phyloP scores from a whole-genome alignment of 192 early-diverging fungal species.

The Mortierella antarctica region DNA sequence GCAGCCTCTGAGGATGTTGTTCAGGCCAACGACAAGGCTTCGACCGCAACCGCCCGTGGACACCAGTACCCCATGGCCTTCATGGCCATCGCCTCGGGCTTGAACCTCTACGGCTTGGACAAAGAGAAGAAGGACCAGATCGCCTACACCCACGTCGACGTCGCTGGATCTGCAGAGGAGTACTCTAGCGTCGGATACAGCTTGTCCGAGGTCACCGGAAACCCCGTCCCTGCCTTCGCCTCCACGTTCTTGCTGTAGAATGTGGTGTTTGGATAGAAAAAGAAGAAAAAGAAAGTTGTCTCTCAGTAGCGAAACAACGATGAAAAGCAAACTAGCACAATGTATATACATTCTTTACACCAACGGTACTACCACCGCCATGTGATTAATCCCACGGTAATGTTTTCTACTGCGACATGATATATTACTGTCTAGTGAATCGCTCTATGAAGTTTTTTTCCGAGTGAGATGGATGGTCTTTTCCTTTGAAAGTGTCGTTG shows the following conservation, averaged over 20 bases:
- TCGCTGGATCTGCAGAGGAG: slow-evolving; percentile 84
- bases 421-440: not conserved
- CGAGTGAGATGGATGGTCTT: slow-evolving; percentile 26
- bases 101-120: slow-evolving; percentile 76
- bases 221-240: slow-evolving; percentile 80
- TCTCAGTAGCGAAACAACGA: not conserved
- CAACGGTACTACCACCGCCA: no score
- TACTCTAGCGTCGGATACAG: slow-evolving; percentile 70
- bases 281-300: no score
- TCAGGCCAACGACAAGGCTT: slow-evolving; percentile 82
- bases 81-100: slow-evolving; percentile 80
- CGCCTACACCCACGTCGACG: slow-evolving; percentile 86
- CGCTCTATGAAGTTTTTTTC: slow-evolving; percentile 4
- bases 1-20: slow-evolving; percentile 83
- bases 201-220: slow-evolving; percentile 77
- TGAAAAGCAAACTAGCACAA: not conserved
- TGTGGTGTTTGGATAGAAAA: not conserved
- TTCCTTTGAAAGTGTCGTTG: slow-evolving; percentile 23
- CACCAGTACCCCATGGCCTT: slow-evolving; percentile 92
- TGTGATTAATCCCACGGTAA: no score
- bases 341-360: no score
- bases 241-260: slow-evolving; percentile 73
- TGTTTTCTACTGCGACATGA: not conserved
- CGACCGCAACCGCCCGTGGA: slow-evolving; percentile 78
- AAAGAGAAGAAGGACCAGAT: slow-evolving; percentile 68